Evolutionary conservation across 192 early-diverging fungal species (phyloP), one percentile per base, ranked within the genome.

Genomic region (Endogone sp.): DNA sequence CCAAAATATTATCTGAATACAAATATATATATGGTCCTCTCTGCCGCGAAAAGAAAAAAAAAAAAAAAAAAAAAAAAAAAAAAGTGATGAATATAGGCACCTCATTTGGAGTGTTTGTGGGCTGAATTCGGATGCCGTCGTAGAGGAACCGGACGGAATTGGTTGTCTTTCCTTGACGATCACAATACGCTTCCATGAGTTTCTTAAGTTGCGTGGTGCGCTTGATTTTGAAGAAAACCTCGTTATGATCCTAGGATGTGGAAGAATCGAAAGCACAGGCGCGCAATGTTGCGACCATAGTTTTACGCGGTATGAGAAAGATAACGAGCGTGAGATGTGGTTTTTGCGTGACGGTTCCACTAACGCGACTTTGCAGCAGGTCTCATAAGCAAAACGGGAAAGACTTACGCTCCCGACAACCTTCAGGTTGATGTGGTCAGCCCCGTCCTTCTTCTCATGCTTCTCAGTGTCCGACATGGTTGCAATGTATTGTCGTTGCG

Each of bases 161-260:
- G 27, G 80, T 74, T 20, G 87, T 75, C 81, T 96, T 86, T 64
- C 95, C 95, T 61, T 93, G 91, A 57, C 95, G 91, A 11, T 88
- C 83, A 69, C 93, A 90, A 70, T 95, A 98, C 9, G 97, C 94
- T 62, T 95, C 92, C 93, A 98, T 96, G 62, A 98, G 79, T 70
- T 96, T 96, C 62, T 89, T 88, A 25, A 98, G 85, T 66, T 89
- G 93, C 28, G 97, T 97, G 10, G 88, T 82, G 31, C 91, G 87
- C 81, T 97, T 98, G 79, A 98, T 98, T 82, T 96, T 98, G 84
- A 98, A 98, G 79, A 90, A 89, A 16, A 93, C 87, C 71, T 93
- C 91, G 60, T 85, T 87, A 68, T 80, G 84, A 75, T 87, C 95
- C 94, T 93, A 27, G 24, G 21, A 56, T 59, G n/a, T n/a, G n/a